Base-by-base conservation (phyloP, 1,139 yeast species). In the Sugiyamaella xylanicola region DNA sequence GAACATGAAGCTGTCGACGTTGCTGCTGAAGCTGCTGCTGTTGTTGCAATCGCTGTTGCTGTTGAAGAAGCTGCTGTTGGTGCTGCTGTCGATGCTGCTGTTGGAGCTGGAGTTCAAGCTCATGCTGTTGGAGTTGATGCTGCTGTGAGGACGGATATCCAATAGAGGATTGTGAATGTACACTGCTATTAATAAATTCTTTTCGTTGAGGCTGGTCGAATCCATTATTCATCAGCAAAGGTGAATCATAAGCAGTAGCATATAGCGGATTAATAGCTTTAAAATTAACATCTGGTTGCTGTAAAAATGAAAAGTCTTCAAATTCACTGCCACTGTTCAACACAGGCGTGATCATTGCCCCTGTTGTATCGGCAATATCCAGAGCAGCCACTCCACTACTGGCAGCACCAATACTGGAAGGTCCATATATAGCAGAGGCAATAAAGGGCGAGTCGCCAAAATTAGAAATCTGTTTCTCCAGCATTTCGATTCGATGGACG, bases 391-490 rank as follows among this genome's bases (percentile, higher is more conserved):
- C 40, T 7, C 17, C 13, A 5, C 40, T 15, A 13, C 13, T 35
- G 17, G 45, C n/a, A 5, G 25, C 16, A n/a, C 22, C 20, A 39
- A 15, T 7, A 15, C 9, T 16, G 9, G 22, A 17, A 25, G 32
- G 11, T 11, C 59, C 56, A 36, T 57, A 57, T 2, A 54, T 29
- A 21, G 59, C 54, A 16, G 59, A 57, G 5, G 57, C 57, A 21
- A 57, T 57, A 37, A 37, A 57, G 9, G 59, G 59, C 3, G 54
- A 35, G 9, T 42, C 45, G 13, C 56, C 55, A 21, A 37, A 51
- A 11, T 48, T 48, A n/a, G 53, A 43, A 19, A 57, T 40, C 50
- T 57, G 59, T 36, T 48, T 48, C 32, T 57, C 56, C 17, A 57
- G 52, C 50, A 52, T 41, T 35, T 47, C 41, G 27, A 57, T 57